A percentile compares a stretch with the other conserved stretches of the same genome.
These are phyloP conservation scores for Trametes pubescens DNA, from an alignment of 1,284 basidiomycete species.

Conservation along the genomic window DNA sequence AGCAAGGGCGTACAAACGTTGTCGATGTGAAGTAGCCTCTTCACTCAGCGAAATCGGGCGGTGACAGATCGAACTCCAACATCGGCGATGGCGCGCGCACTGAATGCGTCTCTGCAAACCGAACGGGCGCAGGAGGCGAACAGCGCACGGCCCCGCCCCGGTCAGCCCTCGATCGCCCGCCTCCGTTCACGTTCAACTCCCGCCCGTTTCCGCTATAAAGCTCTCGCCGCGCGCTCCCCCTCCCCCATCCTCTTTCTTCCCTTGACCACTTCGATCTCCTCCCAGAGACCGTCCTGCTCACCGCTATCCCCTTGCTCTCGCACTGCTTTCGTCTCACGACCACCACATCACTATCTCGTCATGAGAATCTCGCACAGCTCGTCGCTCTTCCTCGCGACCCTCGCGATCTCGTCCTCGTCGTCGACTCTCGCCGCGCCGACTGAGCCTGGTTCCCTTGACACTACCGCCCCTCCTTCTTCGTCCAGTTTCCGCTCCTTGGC, in stretches of 20 bases:
- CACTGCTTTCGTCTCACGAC: constrained; percentile 33
- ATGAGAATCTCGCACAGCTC: constrained; percentile 51
- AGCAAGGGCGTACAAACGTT: background rate
- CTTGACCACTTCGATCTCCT: constrained; percentile 35
- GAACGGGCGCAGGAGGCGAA: constrained; percentile 13
- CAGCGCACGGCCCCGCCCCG: constrained; percentile 9
- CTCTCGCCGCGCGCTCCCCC: background rate
- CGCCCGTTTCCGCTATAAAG: constrained; percentile 30
- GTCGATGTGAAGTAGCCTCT: constrained; percentile 10
- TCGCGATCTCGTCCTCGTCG: constrained; percentile 44
- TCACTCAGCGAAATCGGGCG: constrained; percentile 4
- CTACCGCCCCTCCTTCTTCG: constrained; percentile 24
- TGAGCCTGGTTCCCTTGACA: constrained; percentile 25
- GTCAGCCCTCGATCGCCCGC: constrained; percentile 22
- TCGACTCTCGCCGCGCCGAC: constrained; percentile 40
- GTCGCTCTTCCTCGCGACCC: constrained; percentile 46
- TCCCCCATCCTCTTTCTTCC: constrained; percentile 32
- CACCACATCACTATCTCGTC: constrained; percentile 37
- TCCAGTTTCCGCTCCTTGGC: constrained; percentile 21
- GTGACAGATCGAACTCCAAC: background rate
- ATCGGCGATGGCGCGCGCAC: constrained; percentile 10
- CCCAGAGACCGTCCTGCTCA: constrained; percentile 28
- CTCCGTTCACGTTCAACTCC: constrained; percentile 10
- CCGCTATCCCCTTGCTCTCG: constrained; percentile 32
- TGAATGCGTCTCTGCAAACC: background rate